Evolutionary conservation across 805 yeast species (phyloP).

Genomic region (Suhomyces prunicola): DNA sequence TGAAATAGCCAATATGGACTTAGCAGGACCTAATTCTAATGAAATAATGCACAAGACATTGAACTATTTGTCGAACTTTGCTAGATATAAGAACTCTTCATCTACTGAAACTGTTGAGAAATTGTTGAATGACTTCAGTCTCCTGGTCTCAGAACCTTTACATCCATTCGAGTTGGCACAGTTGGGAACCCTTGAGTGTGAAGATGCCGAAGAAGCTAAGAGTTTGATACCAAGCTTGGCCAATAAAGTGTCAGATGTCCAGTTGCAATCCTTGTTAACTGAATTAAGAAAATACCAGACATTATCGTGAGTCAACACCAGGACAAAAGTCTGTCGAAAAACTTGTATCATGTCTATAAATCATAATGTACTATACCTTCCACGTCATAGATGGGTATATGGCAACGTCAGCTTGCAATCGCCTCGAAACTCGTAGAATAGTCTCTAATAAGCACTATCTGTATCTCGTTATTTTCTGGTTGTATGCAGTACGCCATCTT

Average conservation of each 20-base stretch:
- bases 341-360: not conserved
- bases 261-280: conserved; percentile 80
- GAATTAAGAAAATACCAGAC: conserved; percentile 67
- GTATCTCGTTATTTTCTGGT: not conserved
- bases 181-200: conserved; percentile 85
- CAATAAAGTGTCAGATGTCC: conserved; percentile 79
- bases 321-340: not conserved
- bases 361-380: conserved; percentile 3
- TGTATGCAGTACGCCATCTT: conserved; percentile 1
- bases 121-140: conserved; percentile 67
- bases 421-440: not conserved
- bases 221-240: conserved; percentile 86
- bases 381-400: not conserved
- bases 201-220: conserved; percentile 95
- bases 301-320: conserved; percentile 22
- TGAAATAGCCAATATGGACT: conserved; percentile 44
- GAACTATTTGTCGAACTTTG: conserved; percentile 79
- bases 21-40: conserved; percentile 71
- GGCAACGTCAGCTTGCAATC: not conserved
- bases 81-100: conserved; percentile 88
- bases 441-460: not conserved
- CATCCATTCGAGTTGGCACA: conserved; percentile 98
- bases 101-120: conserved; percentile 93
- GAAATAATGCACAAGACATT: conserved; percentile 90
- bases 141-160: conserved; percentile 46